Percentiles rank a stretch among this genome's conserved stretches.
These are phyloP conservation scores for Acanthamoeba lenticulata DNA, from an alignment of 208 protist species.

Conservation along the genomic window DNA sequence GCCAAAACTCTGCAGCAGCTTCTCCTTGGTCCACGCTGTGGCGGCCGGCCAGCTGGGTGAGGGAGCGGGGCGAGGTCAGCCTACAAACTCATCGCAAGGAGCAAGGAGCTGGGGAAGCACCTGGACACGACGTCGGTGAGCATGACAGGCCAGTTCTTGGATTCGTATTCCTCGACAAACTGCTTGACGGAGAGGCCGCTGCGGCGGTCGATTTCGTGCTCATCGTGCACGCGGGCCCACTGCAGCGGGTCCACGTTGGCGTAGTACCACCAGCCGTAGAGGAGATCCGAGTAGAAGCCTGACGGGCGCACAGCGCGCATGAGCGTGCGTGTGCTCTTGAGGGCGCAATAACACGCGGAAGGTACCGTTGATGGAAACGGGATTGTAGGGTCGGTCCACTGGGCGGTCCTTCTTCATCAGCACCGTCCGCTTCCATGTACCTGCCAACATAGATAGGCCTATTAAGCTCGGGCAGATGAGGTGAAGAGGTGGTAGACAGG, in stretches of 20 bases:
- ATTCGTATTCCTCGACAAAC: conserved; percentile 72
- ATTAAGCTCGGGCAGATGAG: not conserved
- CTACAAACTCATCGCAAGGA: not conserved
- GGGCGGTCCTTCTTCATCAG: conserved; percentile 16
- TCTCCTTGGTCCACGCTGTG: conserved; percentile 73
- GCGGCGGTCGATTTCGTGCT: conserved; percentile 69
- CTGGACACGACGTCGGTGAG: conserved; percentile 63
- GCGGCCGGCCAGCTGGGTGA: conserved; percentile 50
- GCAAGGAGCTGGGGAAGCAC: not conserved
- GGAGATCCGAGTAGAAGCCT: conserved; percentile 33
- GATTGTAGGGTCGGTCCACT: conserved; percentile 12
- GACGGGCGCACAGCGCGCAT: not conserved
- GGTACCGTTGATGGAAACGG: not conserved
- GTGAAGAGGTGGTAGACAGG: not conserved
- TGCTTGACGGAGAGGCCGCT: conserved; percentile 66
- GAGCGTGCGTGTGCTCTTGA: not conserved
- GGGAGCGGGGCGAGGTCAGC: not conserved
- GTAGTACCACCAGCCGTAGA: conserved; percentile 53
- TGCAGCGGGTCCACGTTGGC: conserved; percentile 32
- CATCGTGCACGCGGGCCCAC: not conserved
- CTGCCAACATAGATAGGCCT: not conserved
- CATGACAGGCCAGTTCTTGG: conserved; percentile 75
- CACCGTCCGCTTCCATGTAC: conserved; percentile 37
- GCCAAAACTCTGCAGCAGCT: conserved; percentile 15
- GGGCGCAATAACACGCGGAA: not conserved